Conservation (phyloP, 331 rosid species). For the Quercus phellos region DNA sequence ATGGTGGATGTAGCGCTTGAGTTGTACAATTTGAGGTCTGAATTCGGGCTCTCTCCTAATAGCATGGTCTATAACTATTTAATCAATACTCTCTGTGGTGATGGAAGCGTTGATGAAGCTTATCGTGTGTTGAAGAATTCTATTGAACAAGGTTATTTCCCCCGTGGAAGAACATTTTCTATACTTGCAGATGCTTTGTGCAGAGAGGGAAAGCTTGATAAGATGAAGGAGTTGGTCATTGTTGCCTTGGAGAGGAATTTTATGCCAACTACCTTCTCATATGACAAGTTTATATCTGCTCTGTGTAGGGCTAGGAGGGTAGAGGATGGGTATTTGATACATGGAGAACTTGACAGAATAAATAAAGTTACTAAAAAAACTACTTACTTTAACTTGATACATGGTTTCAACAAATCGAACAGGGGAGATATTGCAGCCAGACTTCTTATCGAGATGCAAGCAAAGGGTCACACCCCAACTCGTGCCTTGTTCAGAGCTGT, state of each 20-base stretch:
- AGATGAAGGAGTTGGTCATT: slow-evolving; percentile 66
- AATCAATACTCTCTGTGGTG: slow-evolving; percentile 57
- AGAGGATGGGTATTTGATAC: slow-evolving; percentile 54
- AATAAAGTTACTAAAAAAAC: slow-evolving; percentile 17
- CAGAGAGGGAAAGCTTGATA: slow-evolving; percentile 51
- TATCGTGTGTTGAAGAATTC: slow-evolving; percentile 37
- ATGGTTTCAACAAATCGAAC: slow-evolving; percentile 36
- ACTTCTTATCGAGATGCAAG: slow-evolving; percentile 78
- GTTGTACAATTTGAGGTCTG: slow-evolving; percentile 48
- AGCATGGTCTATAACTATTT: slow-evolving; percentile 61
- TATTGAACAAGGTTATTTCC: slow-evolving; percentile 41
- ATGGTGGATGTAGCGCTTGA: slow-evolving; percentile 59
- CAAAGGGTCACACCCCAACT: slow-evolving; percentile 38
- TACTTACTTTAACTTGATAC: slow-evolving; percentile 49
- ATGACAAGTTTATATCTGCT: slow-evolving; percentile 46
- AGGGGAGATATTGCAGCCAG: slow-evolving; percentile 66
- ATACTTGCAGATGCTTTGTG: slow-evolving; percentile 48
- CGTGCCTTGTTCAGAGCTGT: slow-evolving; percentile 38
- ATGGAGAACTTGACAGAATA: slow-evolving; percentile 35
- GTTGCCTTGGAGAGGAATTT: slow-evolving; percentile 40
- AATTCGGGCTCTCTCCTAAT: slow-evolving; percentile 49
- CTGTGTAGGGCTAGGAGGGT: slow-evolving; percentile 52
- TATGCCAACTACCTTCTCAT: slow-evolving; percentile 30
- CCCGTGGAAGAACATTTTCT: slow-evolving; percentile 39
- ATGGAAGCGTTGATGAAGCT: slow-evolving; percentile 52